Evolutionary conservation across 202 grass and related monocot species (phyloP).

Genomic region (Eragrostis tef): DNA sequence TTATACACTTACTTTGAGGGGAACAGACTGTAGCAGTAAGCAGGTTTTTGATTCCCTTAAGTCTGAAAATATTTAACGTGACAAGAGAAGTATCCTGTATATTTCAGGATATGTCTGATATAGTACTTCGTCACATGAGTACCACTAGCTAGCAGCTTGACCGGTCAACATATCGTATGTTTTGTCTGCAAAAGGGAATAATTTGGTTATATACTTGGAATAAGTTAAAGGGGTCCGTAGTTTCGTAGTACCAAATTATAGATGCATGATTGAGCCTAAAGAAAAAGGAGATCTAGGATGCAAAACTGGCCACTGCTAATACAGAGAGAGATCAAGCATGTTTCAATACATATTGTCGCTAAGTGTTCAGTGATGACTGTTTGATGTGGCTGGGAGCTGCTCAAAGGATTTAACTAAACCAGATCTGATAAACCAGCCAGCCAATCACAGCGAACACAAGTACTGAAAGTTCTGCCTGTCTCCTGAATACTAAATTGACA

Average conservation of each 20-base stretch:
- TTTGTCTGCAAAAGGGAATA: background rate
- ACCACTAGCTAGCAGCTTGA: background rate
- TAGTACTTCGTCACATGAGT: background rate
- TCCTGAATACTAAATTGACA: slow-evolving; percentile 37
- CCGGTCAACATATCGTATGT: background rate
- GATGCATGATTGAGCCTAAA: background rate
- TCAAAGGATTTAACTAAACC: slow-evolving; percentile 10
- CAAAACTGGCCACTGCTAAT: slow-evolving; percentile 1
- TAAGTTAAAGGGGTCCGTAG: background rate
- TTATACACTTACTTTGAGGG: background rate
- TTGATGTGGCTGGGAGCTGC: background rate
- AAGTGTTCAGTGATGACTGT: background rate
- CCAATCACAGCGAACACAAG: slow-evolving; percentile 41
- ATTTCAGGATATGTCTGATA: background rate
- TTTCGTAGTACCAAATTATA: background rate
- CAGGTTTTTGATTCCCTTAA: background rate
- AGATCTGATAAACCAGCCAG: slow-evolving; percentile 21
- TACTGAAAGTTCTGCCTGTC: slow-evolving; percentile 31
- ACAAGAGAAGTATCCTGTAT: background rate
- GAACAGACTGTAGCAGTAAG: background rate
- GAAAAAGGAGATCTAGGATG: slow-evolving; percentile 23
- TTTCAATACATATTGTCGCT: slow-evolving; percentile 3
- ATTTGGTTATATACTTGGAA: background rate
- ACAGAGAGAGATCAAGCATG: background rate
- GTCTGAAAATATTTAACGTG: background rate